Evolutionary conservation across 2,329 filamentous ascomycete species (phyloP), one percentile per base, ranked within the genome.

Genomic region (Neurospora crassa): DNA sequence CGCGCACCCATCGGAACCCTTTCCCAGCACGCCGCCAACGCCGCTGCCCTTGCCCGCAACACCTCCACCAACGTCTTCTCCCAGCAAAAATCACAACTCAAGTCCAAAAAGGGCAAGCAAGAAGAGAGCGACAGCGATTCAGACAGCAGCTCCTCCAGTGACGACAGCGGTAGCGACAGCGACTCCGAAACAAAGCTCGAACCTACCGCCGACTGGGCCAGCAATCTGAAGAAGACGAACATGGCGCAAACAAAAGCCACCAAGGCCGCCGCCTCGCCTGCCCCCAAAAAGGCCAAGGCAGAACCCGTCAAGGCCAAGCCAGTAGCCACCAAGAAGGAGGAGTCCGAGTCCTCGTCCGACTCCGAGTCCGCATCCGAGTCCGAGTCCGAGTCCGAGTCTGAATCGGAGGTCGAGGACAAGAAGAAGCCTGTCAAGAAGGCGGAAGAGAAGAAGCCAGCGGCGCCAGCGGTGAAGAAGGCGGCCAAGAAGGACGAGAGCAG

Each of bases 1-100:
- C 75, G 76, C 68, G 78, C 76, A 71, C 76, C 76, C 69, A 73
- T 79, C 67, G 78, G 77, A 70, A 77, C 76, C 16, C 73, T 80
- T 41, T 73, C 73, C 18, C 75, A 76, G 70, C 79, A 80, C 71
- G 73, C 76, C 18, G 71, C 74, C 24, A 73, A 71, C 3, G 75
- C 76, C 6, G 75, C 76, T 2, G 71, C 69, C 67, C 73, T 78
- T 16, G 74, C 71, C 45, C 75, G 74, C 69, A 71, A 70, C 69
- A 71, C 74, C 53, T 71, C 73, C 12, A 70, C 71, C 45, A 69
- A 70, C 40, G 67, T 69, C 47, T 74, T 74, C 40, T 63, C 67
- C 20, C 70, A 70, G 53, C 53, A 63, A 63, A 63, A 63, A 63
- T 63, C 34, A 69, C 68, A 40, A 41, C 71, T 12, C 43, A 72